phyloP scores from a whole-genome alignment of 805 yeast genomes.

The Kuraishia cidri region DNA sequence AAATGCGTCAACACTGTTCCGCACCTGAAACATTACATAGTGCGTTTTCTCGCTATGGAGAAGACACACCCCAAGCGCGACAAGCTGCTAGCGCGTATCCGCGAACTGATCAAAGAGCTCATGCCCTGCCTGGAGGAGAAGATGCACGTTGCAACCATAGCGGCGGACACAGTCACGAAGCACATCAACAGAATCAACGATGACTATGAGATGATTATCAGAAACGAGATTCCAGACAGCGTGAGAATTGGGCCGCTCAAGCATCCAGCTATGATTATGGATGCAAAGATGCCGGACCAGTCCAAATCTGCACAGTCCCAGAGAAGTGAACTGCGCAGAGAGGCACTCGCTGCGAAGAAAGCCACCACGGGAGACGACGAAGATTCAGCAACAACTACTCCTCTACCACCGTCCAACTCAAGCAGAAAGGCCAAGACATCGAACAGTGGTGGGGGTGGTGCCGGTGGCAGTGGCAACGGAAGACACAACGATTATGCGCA shows the following conservation, averaged over 20 bases:
- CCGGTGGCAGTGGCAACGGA: too few relatives aligned
- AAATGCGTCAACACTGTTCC: constrained; percentile 78
- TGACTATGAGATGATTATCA: constrained; percentile 66
- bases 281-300: constrained; percentile 37
- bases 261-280: constrained; percentile 85
- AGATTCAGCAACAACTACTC: too few relatives aligned
- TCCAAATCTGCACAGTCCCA: constrained; percentile 61
- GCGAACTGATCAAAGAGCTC: constrained; percentile 49
- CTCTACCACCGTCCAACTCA: too few relatives aligned
- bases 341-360: constrained; percentile 84
- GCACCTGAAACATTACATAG: constrained; percentile 45
- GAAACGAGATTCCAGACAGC: constrained; percentile 74
- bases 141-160: constrained; percentile 93
- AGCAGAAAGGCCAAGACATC: too few relatives aligned
- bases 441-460: too few relatives aligned
- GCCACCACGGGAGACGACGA: constrained; percentile 27
- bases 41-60: constrained; percentile 30
- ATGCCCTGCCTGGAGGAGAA: constrained; percentile 94
- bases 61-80: constrained; percentile 27
- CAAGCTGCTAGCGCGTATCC: constrained; percentile 26
- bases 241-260: constrained; percentile 71
- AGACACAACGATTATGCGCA: too few relatives aligned
- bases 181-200: constrained; percentile 69
- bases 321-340: constrained; percentile 80
- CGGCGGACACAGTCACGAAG: constrained; percentile 65